Evolutionary conservation across 352 stramenopile species (phyloP).

Genomic region (Pythium vanterpoolii): DNA sequence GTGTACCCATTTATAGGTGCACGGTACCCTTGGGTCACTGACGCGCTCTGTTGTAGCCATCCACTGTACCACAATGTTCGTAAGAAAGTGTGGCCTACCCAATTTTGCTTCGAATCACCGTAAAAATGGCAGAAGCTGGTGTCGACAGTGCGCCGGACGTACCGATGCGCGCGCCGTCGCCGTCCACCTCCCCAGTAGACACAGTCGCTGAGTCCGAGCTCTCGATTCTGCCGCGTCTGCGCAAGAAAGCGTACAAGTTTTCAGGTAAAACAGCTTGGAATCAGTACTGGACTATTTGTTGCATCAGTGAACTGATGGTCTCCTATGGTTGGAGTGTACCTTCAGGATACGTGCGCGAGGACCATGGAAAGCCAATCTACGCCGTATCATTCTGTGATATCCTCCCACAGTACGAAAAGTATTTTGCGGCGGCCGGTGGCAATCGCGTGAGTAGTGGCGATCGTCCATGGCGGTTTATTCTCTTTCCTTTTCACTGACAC

Average conservation of each 20-base stretch:
- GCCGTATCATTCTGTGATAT: constrained; percentile 73
- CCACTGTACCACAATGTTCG: neutral
- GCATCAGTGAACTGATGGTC: neutral
- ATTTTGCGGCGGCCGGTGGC: constrained; percentile 68
- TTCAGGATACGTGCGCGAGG: constrained; percentile 62
- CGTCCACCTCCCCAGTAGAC: neutral
- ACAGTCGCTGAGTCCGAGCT: neutral
- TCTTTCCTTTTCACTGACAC: neutral
- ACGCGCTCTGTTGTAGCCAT: neutral
- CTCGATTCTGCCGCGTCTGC: constrained; percentile 42
- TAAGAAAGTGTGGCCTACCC: neutral
- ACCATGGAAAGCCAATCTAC: constrained; percentile 77
- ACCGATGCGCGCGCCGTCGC: constrained; percentile 6
- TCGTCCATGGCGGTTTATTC: neutral
- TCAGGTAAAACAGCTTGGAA: constrained; percentile 52
- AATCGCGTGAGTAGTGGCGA: constrained; percentile 46
- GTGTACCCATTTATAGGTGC: constrained; percentile 1
- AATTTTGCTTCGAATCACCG: neutral
- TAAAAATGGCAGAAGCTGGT: constrained; percentile 4
- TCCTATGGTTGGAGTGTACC: neutral
- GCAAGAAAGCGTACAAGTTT: constrained; percentile 67
- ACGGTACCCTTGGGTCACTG: neutral
- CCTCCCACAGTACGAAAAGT: constrained; percentile 57
- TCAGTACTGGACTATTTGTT: neutral
- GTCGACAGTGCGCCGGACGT: neutral